Percentiles rank a stretch among this genome's conserved stretches.
Conservation (phyloP, 352 stramenopile species). For the Globisporangium uncinulatum region DNA sequence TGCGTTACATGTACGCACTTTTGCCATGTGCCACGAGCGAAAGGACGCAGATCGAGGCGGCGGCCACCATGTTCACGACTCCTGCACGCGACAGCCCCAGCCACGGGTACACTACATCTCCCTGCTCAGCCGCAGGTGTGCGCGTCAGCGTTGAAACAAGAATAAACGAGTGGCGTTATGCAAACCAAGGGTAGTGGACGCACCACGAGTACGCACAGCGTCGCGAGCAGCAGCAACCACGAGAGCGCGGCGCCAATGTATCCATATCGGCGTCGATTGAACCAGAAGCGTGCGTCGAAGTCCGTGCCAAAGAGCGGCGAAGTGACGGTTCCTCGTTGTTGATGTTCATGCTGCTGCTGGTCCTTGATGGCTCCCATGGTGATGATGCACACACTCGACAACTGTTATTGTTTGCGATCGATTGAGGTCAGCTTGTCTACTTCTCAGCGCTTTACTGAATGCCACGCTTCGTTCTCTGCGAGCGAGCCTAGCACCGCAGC, state of each 20-base stretch:
- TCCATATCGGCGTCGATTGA: slow-evolving; percentile 87
- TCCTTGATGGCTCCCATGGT: too few relatives aligned
- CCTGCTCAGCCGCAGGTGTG: slow-evolving; percentile 20
- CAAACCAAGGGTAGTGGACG: slow-evolving; percentile 4
- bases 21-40: slow-evolving; percentile 93
- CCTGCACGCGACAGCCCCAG: slow-evolving; percentile 70
- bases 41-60: slow-evolving; percentile 77
- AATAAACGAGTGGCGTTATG: neutral
- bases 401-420: too few relatives aligned
- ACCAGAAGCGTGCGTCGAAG: slow-evolving; percentile 84
- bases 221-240: slow-evolving; percentile 88
- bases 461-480: too few relatives aligned
- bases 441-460: too few relatives aligned
- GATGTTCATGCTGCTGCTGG: too few relatives aligned
- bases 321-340: too few relatives aligned
- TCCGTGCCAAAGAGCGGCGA: slow-evolving; percentile 46
- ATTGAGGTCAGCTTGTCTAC: too few relatives aligned
- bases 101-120: slow-evolving; percentile 88
- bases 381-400: too few relatives aligned
- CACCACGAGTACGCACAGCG: slow-evolving; percentile 87
- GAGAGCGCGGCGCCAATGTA: slow-evolving; percentile 88
- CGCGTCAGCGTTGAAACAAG: neutral
- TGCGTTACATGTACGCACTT: slow-evolving; percentile 28
- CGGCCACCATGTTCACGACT: slow-evolving; percentile 58
- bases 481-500: too few relatives aligned